phyloP scores from a whole-genome alignment of 768 basidiomycete genomes.

The Multifurca ochricompacta region DNA sequence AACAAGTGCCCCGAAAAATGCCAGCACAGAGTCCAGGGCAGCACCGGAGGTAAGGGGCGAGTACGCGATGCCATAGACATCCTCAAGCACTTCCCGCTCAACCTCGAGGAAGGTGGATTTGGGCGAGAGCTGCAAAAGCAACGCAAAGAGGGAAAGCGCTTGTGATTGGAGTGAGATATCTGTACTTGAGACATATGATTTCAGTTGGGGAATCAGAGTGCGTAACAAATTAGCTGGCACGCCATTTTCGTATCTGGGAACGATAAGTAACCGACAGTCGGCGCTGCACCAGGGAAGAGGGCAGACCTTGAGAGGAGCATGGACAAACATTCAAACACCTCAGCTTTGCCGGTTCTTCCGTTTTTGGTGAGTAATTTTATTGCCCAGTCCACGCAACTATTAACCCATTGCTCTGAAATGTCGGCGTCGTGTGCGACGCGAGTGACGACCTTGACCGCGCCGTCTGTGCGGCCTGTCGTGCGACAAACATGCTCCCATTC shows the following conservation, averaged over 20 bases:
- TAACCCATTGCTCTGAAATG: conserved; percentile 72
- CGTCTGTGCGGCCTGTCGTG: conserved; percentile 59
- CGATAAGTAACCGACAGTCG: conserved; percentile 30
- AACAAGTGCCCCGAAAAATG: conserved; percentile 78
- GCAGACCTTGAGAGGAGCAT: conserved; percentile 59
- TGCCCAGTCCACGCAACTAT: conserved; percentile 70
- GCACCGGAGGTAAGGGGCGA: conserved; percentile 72
- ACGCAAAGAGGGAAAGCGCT: conserved; percentile 53
- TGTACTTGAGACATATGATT: conserved; percentile 60
- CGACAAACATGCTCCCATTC: conserved; percentile 81
- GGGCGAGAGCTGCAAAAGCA: conserved; percentile 64
- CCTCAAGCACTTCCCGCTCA: conserved; percentile 58
- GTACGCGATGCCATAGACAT: conserved; percentile 62
- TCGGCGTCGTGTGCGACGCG: conserved; percentile 73
- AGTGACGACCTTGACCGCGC: conserved; percentile 74
- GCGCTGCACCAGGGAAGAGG: conserved; percentile 21
- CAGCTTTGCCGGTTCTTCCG: conserved; percentile 67
- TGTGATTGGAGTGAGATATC: conserved; percentile 78
- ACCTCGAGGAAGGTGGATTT: conserved; percentile 64
- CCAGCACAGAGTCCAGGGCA: conserved; percentile 72
- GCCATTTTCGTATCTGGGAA: conserved; percentile 36
- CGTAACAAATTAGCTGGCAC: conserved; percentile 53
- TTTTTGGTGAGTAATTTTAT: conserved; percentile 70
- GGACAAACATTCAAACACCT: conserved; percentile 72
- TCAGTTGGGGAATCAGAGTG: conserved; percentile 64